Conservation (phyloP, 2,329 filamentous ascomycete species). For the Purpureocillium takamizusanense region DNA sequence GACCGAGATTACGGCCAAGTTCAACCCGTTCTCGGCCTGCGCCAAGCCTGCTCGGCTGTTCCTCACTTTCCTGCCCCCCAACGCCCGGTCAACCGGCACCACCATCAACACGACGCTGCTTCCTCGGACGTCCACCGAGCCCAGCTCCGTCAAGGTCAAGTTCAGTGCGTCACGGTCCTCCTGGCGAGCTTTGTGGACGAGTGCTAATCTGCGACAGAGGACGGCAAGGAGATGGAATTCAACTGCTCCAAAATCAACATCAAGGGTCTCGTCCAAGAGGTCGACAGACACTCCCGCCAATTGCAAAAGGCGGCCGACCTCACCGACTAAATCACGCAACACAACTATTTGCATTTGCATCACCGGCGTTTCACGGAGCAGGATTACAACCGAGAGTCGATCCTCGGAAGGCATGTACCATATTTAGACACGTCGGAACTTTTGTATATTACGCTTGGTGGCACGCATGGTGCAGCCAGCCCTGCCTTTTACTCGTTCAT, state of each 20-base stretch:
- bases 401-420: conserved; percentile 7
- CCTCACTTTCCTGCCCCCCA: conserved; percentile 73
- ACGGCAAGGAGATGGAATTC: conserved; percentile 82
- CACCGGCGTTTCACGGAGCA: conserved; percentile 21
- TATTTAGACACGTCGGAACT: conserved; percentile 6
- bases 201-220: conserved; percentile 49
- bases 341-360: conserved; percentile 16
- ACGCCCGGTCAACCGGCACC: conserved; percentile 64
- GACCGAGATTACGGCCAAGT: conserved; percentile 74
- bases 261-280: conserved; percentile 77
- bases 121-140: conserved; percentile 57
- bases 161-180: conserved; percentile 59
- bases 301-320: conserved; percentile 79
- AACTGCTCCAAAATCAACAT: conserved; percentile 76
- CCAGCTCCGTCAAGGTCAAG: conserved; percentile 64
- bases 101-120: conserved; percentile 71
- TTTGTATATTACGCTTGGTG: conserved; percentile 18
- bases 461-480: not conserved
- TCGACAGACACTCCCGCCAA: conserved; percentile 78
- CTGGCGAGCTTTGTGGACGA: not conserved
- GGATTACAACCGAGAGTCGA: not conserved
- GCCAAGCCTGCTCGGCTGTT: conserved; percentile 82
- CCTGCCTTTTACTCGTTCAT: conserved; percentile 8
- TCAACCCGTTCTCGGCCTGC: conserved; percentile 81
- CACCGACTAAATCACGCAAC: conserved; percentile 28